Conservation (phyloP, 768 basidiomycete species). For the Gautieria morchelliformis region DNA sequence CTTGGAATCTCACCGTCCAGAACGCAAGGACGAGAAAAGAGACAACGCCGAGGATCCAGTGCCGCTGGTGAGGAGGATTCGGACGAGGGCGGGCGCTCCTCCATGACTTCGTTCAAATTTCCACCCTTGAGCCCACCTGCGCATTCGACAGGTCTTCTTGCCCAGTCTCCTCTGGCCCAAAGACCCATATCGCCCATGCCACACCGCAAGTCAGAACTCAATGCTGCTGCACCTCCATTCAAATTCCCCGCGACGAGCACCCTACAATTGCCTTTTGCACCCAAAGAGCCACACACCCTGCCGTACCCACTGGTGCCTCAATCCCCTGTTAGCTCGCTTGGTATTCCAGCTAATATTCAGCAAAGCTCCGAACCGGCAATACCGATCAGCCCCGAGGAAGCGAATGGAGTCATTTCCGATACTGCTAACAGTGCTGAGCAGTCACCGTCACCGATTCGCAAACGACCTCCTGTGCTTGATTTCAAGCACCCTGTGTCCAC, state of each 20-base stretch:
- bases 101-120: conserved; percentile 70
- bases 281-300: conserved; percentile 15
- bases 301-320: not conserved
- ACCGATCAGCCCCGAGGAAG: conserved; percentile 6
- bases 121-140: conserved; percentile 29
- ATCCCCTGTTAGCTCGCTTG: not conserved
- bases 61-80: conserved; percentile 15
- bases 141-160: not conserved
- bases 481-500: conserved; percentile 56
- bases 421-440: not conserved
- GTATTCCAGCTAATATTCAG: not conserved
- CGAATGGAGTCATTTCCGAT: conserved; percentile 3
- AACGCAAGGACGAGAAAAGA: conserved; percentile 73
- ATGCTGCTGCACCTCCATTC: conserved; percentile 48
- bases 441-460: conserved; percentile 20
- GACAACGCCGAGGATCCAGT: conserved; percentile 50
- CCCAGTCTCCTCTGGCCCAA: not conserved
- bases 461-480: conserved; percentile 70
- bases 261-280: conserved; percentile 23
- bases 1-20: conserved; percentile 21
- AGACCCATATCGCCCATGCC: conserved; percentile 3
- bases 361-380: not conserved
- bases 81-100: conserved; percentile 33
- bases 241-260: conserved; percentile 48
- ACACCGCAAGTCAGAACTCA: conserved; percentile 18